These are phyloP conservation scores for Benincasa hispida DNA, from an alignment of 306 rosid genomes.

Conservation along the genomic window DNA sequence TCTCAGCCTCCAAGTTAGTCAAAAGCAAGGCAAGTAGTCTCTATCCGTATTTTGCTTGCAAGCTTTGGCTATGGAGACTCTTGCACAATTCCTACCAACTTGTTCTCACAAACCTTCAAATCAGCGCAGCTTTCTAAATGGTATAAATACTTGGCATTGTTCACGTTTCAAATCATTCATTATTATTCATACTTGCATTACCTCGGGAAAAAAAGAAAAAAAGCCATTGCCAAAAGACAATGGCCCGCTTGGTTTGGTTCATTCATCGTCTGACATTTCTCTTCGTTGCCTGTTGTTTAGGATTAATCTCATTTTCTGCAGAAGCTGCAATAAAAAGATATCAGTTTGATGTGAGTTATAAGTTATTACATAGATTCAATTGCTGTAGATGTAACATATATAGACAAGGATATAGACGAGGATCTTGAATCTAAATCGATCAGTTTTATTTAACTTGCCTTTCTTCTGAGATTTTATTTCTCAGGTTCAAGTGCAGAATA, in stretches of 20 bases:
- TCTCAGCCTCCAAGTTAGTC: slow-evolving; percentile 63
- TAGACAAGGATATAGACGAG: background rate
- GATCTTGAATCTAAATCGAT: background rate
- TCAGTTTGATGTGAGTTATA: slow-evolving; percentile 59
- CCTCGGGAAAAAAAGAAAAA: background rate
- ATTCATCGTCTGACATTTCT: slow-evolving; percentile 15
- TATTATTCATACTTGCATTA: background rate
- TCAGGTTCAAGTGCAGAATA: slow-evolving; percentile 73
- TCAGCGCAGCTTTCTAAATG: background rate
- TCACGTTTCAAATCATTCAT: background rate
- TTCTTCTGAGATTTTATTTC: background rate
- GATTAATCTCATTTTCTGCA: slow-evolving; percentile 33
- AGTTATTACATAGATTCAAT: background rate
- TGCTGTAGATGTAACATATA: background rate
- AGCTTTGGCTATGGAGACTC: slow-evolving; percentile 36
- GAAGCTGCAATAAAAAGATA: slow-evolving; percentile 67
- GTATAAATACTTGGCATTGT: slow-evolving; percentile 9
- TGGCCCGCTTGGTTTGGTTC: slow-evolving; percentile 16
- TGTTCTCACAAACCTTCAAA: background rate
- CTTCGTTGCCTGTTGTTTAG: slow-evolving; percentile 23
- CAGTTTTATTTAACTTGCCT: background rate
- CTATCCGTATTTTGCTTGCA: slow-evolving; percentile 50
- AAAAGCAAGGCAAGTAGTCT: slow-evolving; percentile 43
- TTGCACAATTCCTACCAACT: slow-evolving; percentile 29
- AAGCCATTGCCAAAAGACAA: background rate